These are phyloP conservation scores for Scytalidium lignicola DNA, from an alignment of 2,329 filamentous ascomycete genomes.

Conservation along the genomic window DNA sequence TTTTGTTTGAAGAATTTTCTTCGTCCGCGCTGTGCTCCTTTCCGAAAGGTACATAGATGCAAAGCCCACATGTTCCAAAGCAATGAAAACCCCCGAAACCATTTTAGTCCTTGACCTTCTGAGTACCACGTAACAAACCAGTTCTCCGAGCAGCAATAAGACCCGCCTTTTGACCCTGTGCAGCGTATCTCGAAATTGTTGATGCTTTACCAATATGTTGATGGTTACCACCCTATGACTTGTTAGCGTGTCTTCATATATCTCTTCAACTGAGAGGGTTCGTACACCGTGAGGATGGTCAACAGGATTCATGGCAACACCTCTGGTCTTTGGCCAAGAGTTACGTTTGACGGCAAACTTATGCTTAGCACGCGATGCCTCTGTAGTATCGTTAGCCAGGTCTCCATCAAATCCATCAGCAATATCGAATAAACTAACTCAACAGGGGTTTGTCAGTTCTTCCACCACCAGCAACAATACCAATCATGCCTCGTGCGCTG, in stretches of 20 bases:
- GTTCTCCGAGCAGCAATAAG: slow-evolving; percentile 99
- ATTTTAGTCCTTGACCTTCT: slow-evolving; percentile 95
- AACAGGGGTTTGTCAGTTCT: slow-evolving; percentile 99
- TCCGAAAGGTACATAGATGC: slow-evolving; percentile 28
- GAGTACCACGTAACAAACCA: slow-evolving; percentile 99
- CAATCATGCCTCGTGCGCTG: slow-evolving; percentile 94
- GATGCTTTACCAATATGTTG: slow-evolving; percentile 97
- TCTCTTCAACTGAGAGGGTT: background rate
- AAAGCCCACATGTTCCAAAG: slow-evolving; percentile 27
- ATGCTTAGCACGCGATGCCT: slow-evolving; percentile 99
- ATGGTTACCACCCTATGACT: slow-evolving; percentile 76
- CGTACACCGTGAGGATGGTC: slow-evolving; percentile 90
- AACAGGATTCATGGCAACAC: slow-evolving; percentile 99
- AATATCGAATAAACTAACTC: slow-evolving; percentile 52
- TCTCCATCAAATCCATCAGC: slow-evolving; percentile 1
- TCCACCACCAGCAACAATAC: slow-evolving; percentile 98
- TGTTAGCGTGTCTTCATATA: slow-evolving; percentile 36
- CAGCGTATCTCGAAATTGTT: slow-evolving; percentile 97
- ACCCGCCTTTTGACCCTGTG: slow-evolving; percentile 99
- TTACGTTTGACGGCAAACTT: slow-evolving; percentile 99
- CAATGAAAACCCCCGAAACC: slow-evolving; percentile 25
- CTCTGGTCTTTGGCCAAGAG: slow-evolving; percentile 99
- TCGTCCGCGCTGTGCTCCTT: slow-evolving; percentile 28
- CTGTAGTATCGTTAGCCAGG: slow-evolving; percentile 50
- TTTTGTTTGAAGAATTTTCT: slow-evolving; percentile 17